Evolutionary conservation across 169 alveolate genomes (phyloP).

Genomic region (Cystoisospora suis): DNA sequence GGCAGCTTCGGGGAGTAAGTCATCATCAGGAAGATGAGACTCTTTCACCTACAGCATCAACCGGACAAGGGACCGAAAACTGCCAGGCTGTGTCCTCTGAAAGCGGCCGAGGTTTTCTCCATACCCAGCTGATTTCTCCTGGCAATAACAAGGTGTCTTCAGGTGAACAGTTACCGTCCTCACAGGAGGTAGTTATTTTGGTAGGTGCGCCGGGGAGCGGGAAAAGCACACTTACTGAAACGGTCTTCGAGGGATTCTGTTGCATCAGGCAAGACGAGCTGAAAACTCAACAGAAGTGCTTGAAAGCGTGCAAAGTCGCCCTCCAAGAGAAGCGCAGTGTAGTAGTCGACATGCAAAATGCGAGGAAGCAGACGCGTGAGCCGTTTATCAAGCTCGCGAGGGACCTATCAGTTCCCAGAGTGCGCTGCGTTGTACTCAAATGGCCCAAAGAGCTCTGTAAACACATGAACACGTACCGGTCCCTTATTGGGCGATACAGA

Average conservation of each 20-base stretch:
- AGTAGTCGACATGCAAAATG: constrained; percentile 58
- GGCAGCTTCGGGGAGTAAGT: background rate
- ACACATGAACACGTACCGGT: constrained; percentile 42
- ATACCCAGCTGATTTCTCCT: no score
- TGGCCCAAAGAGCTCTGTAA: constrained; percentile 63
- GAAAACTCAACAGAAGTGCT: constrained; percentile 45
- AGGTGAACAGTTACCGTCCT: background rate
- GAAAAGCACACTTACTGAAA: constrained; percentile 52
- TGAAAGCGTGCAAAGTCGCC: constrained; percentile 32
- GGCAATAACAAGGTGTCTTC: background rate
- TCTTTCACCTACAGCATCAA: background rate
- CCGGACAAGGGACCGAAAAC: no score
- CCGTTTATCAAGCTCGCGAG: constrained; percentile 50
- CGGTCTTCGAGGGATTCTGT: constrained; percentile 17
- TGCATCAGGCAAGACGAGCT: constrained; percentile 65
- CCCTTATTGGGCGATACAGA: constrained; percentile 36
- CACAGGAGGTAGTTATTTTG: constrained; percentile 51
- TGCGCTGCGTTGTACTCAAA: constrained; percentile 36
- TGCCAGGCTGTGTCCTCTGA: no score
- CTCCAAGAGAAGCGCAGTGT: constrained; percentile 51
- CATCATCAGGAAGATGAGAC: background rate
- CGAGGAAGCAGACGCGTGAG: constrained; percentile 46
- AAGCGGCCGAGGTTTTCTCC: background rate
- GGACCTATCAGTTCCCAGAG: background rate
- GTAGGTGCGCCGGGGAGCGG: constrained; percentile 69